Conservation (phyloP, 495 filamentous ascomycete genomes). For the Hamigera avellanea region DNA sequence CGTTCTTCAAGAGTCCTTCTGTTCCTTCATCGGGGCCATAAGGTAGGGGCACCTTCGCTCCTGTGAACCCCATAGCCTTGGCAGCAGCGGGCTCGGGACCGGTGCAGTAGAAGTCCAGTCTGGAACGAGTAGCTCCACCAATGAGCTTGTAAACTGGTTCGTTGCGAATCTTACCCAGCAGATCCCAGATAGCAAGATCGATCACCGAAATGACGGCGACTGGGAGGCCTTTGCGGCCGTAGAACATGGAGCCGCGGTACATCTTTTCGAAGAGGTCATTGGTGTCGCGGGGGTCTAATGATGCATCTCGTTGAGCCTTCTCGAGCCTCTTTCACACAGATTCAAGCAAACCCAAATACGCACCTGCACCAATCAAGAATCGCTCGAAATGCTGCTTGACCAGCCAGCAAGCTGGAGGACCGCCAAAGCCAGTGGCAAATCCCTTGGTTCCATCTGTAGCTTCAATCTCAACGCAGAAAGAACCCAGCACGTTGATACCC, state of each 20-base stretch:
- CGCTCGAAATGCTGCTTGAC: conserved; percentile 83
- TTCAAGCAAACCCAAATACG: too few relatives aligned
- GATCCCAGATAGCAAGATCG: conserved; percentile 84
- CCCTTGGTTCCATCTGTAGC: conserved; percentile 81
- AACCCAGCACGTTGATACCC: conserved; percentile 92
- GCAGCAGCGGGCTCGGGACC: conserved; percentile 71
- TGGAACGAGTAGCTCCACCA: conserved; percentile 68
- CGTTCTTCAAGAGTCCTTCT: conserved; percentile 71
- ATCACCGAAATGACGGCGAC: conserved; percentile 89
- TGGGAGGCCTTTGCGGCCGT: conserved; percentile 82
- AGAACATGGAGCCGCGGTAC: conserved; percentile 93
- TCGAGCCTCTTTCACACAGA: too few relatives aligned
- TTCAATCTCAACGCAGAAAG: conserved; percentile 87
- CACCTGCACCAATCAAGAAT: conserved; percentile 72
- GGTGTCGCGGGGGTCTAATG: conserved; percentile 67
- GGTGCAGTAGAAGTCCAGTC: conserved; percentile 87
- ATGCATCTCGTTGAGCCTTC: too few relatives aligned
- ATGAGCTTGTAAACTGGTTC: conserved; percentile 94
- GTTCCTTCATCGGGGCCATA: conserved; percentile 80
- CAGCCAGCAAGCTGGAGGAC: conserved; percentile 87
- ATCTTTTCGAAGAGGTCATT: conserved; percentile 89
- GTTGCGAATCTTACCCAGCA: conserved; percentile 76
- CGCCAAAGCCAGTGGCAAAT: conserved; percentile 88
- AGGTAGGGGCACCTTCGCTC: conserved; percentile 78
- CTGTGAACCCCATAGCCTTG: conserved; percentile 75